These are phyloP conservation scores for Bothriochloa decipiens DNA, from an alignment of 176 grass and related monocot genomes.

Conservation along the genomic window DNA sequence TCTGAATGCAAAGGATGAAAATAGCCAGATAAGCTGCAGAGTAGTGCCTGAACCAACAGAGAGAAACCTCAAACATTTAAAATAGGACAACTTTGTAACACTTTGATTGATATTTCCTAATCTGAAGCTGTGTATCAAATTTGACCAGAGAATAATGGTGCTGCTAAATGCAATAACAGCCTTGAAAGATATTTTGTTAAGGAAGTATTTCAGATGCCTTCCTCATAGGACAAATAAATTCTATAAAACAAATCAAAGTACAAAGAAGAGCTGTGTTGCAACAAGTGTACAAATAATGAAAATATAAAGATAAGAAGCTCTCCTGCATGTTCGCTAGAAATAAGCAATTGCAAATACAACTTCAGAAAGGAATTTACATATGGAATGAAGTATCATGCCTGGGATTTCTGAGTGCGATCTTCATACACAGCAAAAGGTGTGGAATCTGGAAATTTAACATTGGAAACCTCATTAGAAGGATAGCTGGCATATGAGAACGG, in stretches of 20 bases:
- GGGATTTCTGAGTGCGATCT: constrained; percentile 68
- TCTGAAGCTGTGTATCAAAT: background rate
- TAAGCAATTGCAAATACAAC: background rate
- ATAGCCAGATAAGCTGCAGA: constrained; percentile 78
- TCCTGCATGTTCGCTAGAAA: background rate
- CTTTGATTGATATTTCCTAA: background rate
- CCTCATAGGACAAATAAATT: too few relatives aligned
- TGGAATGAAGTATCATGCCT: constrained; percentile 46
- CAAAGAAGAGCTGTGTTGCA: background rate
- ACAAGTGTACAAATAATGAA: constrained; percentile 8
- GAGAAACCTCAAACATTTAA: background rate
- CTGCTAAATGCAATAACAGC: background rate
- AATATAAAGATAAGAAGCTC: background rate
- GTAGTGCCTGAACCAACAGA: constrained; percentile 60
- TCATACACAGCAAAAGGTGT: constrained; percentile 61
- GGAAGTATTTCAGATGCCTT: too few relatives aligned
- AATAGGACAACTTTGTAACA: background rate
- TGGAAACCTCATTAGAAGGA: constrained; percentile 60
- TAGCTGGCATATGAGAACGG: constrained; percentile 74
- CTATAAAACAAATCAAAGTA: background rate
- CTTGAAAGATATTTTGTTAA: too few relatives aligned
- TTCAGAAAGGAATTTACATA: constrained; percentile 18
- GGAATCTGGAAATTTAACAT: constrained; percentile 63
- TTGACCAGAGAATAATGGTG: background rate
- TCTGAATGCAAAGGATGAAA: constrained; percentile 95